Conservation (phyloP, 2,329 filamentous ascomycete species). For the Trichoderma arundinaceum region DNA sequence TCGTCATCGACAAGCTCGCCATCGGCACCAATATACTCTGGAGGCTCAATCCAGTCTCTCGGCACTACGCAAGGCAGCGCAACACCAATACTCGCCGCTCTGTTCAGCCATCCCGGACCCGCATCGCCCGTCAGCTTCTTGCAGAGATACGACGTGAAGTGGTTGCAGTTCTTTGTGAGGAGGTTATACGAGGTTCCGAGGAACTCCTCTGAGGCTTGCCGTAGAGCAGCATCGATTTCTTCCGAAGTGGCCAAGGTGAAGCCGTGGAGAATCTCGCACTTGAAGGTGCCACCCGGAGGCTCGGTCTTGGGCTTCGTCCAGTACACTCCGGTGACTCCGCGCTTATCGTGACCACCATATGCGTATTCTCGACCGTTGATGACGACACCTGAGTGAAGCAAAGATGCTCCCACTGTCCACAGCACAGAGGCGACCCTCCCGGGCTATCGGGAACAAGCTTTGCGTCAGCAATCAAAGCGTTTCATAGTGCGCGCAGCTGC, state of each 20-base stretch:
- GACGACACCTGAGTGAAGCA: slow-evolving; percentile 83
- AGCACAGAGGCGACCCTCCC: slow-evolving; percentile 76
- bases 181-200: slow-evolving; percentile 80
- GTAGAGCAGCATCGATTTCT: slow-evolving; percentile 75
- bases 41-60: slow-evolving; percentile 79
- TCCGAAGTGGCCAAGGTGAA: slow-evolving; percentile 72
- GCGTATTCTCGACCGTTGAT: slow-evolving; percentile 83
- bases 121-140: slow-evolving; percentile 71
- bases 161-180: slow-evolving; percentile 84
- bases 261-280: slow-evolving; percentile 76
- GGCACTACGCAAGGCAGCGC: slow-evolving; percentile 83
- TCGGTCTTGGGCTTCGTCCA: slow-evolving; percentile 75
- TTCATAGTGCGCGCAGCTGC: not conserved
- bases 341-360: slow-evolving; percentile 79
- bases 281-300: slow-evolving; percentile 79
- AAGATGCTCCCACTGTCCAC: slow-evolving; percentile 77
- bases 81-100: slow-evolving; percentile 82
- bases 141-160: slow-evolving; percentile 81
- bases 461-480: slow-evolving; percentile 11
- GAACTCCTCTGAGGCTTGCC: slow-evolving; percentile 72
- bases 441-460: slow-evolving; percentile 55
- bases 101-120: slow-evolving; percentile 78
- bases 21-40: slow-evolving; percentile 75
- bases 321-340: slow-evolving; percentile 77
- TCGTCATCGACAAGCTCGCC: slow-evolving; percentile 70